Evolutionary conservation across 108 stramenopile genomes (phyloP).

Genomic region (Cyclotella cryptica): DNA sequence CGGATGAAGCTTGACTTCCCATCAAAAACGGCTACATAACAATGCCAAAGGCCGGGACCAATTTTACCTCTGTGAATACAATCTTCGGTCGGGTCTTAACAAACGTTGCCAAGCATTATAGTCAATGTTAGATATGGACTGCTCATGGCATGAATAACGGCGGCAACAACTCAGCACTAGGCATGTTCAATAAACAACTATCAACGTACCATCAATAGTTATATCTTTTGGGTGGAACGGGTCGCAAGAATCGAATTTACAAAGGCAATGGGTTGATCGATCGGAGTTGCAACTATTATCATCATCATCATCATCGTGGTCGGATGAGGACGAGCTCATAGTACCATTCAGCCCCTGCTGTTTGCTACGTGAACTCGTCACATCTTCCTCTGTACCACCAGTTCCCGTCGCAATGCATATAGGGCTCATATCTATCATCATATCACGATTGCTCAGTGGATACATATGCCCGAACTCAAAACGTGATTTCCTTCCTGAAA

Average conservation of each 20-base stretch:
- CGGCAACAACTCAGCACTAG: neutral
- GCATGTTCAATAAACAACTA: neutral
- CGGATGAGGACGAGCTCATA: slow-evolving; percentile 2
- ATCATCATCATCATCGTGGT: slow-evolving; percentile 30
- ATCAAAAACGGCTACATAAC: slow-evolving; percentile 78
- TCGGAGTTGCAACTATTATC: slow-evolving; percentile 36
- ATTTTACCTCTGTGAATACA: slow-evolving; percentile 57
- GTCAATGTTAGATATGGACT: neutral
- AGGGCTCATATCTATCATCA: slow-evolving; percentile 63
- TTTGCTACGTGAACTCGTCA: neutral
- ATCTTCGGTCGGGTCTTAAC: slow-evolving; percentile 36
- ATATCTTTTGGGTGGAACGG: slow-evolving; percentile 38
- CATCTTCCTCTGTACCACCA: slow-evolving; percentile 13
- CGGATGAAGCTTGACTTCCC: slow-evolving; percentile 51
- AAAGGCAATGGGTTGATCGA: slow-evolving; percentile 33
- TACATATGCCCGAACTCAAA: slow-evolving; percentile 86
- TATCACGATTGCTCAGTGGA: slow-evolving; percentile 53
- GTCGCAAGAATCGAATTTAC: slow-evolving; percentile 44
- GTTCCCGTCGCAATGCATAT: slow-evolving; percentile 65
- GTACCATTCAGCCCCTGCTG: neutral
- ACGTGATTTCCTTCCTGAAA: slow-evolving; percentile 68
- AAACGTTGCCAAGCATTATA: neutral
- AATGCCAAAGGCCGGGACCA: slow-evolving; percentile 86
- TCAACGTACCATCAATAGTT: slow-evolving; percentile 21
- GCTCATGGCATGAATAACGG: too few relatives aligned